These are phyloP conservation scores for Colletotrichum lentis DNA, from an alignment of 2,329 filamentous ascomycete genomes.

Conservation along the genomic window DNA sequence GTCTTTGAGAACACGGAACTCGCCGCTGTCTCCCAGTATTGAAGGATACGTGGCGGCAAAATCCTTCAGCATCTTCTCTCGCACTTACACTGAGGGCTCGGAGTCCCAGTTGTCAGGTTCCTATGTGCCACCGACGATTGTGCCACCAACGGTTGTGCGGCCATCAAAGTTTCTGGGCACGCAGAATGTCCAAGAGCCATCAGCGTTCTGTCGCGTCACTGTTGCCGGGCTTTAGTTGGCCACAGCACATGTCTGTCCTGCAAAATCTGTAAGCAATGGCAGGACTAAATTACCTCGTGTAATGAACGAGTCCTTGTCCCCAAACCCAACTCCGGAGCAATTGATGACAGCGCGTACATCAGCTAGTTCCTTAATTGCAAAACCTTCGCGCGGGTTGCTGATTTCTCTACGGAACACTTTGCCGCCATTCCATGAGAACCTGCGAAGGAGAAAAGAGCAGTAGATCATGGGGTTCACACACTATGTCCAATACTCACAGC, in stretches of 20 bases:
- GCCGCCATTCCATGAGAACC: slow-evolving; percentile 51
- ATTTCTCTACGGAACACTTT: slow-evolving; percentile 48
- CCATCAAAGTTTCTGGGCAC: slow-evolving; percentile 69
- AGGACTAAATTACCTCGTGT: slow-evolving; percentile 48
- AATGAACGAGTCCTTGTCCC: slow-evolving; percentile 52
- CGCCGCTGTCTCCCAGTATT: slow-evolving; percentile 44
- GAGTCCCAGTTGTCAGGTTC: slow-evolving; percentile 65
- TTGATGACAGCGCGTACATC: slow-evolving; percentile 52
- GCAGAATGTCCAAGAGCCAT: slow-evolving; percentile 70
- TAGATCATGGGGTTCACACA: slow-evolving; percentile 65
- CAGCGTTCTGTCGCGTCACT: slow-evolving; percentile 68
- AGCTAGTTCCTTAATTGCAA: slow-evolving; percentile 44
- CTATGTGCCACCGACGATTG: slow-evolving; percentile 72
- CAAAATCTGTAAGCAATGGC: neutral
- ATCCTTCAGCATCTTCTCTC: slow-evolving; percentile 55
- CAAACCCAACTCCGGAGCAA: slow-evolving; percentile 56
- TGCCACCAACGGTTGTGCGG: slow-evolving; percentile 72
- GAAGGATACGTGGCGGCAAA: slow-evolving; percentile 49
- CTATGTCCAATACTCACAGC: slow-evolving; percentile 62
- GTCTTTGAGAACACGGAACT: slow-evolving; percentile 51
- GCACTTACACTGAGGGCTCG: slow-evolving; percentile 56
- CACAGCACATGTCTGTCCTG: slow-evolving; percentile 58
- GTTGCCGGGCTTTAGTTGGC: slow-evolving; percentile 50
- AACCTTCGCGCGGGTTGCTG: slow-evolving; percentile 50
- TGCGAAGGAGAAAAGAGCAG: slow-evolving; percentile 56